Percentiles rank a stretch among this genome's conserved stretches.
These are phyloP conservation scores for Moelleriella libera DNA, from an alignment of 2,329 filamentous ascomycete species.

Conservation along the genomic window DNA sequence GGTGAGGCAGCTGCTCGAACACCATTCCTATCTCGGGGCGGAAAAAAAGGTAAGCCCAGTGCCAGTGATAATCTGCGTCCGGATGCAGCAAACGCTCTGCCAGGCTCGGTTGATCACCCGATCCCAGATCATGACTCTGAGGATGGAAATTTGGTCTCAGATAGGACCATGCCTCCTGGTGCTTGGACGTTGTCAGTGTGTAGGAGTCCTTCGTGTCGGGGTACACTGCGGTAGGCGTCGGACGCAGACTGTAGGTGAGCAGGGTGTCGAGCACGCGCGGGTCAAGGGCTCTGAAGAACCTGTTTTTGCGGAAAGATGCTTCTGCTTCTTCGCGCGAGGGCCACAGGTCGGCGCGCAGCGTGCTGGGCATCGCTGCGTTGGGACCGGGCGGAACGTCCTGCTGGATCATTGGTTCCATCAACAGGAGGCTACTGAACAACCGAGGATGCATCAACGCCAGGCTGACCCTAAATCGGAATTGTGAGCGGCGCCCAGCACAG, in stretches of 20 bases:
- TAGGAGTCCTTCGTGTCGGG: conserved; percentile 26
- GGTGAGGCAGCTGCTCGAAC: background rate
- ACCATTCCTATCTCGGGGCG: background rate
- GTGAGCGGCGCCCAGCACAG: no score
- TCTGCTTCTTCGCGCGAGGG: conserved; percentile 53
- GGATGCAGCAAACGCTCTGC: background rate
- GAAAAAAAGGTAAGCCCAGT: background rate
- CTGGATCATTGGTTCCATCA: conserved; percentile 65
- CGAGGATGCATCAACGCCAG: conserved; percentile 62
- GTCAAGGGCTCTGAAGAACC: conserved; percentile 63
- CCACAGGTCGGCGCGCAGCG: conserved; percentile 64
- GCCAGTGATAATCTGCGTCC: background rate
- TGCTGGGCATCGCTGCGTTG: conserved; percentile 39
- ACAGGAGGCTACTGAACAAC: conserved; percentile 53
- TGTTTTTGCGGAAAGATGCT: conserved; percentile 37
- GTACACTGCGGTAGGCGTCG: conserved; percentile 25
- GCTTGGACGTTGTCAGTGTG: conserved; percentile 63
- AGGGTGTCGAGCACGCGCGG: conserved; percentile 47
- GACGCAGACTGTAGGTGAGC: conserved; percentile 52
- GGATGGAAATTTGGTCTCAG: background rate
- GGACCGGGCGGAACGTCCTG: conserved; percentile 14
- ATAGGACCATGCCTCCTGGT: conserved; percentile 17
- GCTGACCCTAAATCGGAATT: conserved; percentile 32
- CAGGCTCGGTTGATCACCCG: background rate
- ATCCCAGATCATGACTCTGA: background rate